These are phyloP conservation scores for Xylariaceae sp. DNA, from an alignment of 2,329 filamentous ascomycete species.

Conservation along the genomic window DNA sequence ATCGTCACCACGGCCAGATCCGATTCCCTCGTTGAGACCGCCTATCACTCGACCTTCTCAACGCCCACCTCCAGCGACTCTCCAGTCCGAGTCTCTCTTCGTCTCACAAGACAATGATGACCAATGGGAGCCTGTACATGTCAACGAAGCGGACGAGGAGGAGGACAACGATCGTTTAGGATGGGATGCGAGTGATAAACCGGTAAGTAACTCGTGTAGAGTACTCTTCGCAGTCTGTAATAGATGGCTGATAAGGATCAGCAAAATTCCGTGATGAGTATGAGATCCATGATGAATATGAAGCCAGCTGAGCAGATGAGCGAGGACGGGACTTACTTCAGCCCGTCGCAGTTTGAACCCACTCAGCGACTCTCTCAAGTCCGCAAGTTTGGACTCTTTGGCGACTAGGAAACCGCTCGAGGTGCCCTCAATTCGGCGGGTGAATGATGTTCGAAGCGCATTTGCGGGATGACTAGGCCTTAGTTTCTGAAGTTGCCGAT, in stretches of 20 bases:
- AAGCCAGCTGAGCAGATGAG: conserved; percentile 19
- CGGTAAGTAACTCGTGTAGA: conserved; percentile 38
- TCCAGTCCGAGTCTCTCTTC: conserved; percentile 66
- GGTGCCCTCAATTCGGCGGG: neutral
- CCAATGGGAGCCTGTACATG: conserved; percentile 66
- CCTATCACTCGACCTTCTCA: conserved; percentile 43
- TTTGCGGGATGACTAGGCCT: conserved; percentile 4
- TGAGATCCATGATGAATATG: conserved; percentile 34
- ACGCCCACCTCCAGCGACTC: conserved; percentile 50
- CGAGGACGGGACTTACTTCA: conserved; percentile 4
- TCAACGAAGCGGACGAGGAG: conserved; percentile 55
- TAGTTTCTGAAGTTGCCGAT: no score
- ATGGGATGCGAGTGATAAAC: conserved; percentile 67
- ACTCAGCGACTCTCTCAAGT: conserved; percentile 72
- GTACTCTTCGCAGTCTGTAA: conserved; percentile 13
- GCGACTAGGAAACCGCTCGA: conserved; percentile 18
- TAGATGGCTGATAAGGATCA: conserved; percentile 20
- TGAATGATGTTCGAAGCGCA: neutral
- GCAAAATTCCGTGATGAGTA: conserved; percentile 40
- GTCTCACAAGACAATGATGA: conserved; percentile 65
- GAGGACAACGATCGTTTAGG: conserved; percentile 64
- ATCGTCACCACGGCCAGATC: conserved; percentile 33
- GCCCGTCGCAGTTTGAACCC: conserved; percentile 52
- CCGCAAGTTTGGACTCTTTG: conserved; percentile 39
- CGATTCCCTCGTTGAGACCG: conserved; percentile 33